Percentiles rank a stretch among this genome's conserved stretches.
These are phyloP conservation scores for Spinacia oleracea DNA, from an alignment of 179 eudicot species.

Conservation along the genomic window DNA sequence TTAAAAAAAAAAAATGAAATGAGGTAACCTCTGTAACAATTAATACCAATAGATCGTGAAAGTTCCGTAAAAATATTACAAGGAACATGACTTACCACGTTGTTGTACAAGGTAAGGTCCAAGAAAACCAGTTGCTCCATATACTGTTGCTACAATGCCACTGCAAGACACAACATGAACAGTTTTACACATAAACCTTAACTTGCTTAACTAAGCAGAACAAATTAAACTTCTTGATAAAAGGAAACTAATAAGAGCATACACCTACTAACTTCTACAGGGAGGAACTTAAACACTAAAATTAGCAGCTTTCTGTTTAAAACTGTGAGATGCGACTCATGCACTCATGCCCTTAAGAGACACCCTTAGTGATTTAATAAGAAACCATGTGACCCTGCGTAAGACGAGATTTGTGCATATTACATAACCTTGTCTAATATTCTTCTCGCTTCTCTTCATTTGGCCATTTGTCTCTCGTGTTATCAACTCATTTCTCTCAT, in stretches of 20 bases:
- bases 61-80: no score
- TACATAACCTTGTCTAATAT: neutral
- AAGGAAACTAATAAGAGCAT: neutral
- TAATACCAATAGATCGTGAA: neutral
- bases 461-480: neutral
- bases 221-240: neutral
- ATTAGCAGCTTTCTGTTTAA: neutral
- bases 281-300: neutral
- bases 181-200: conserved; percentile 1
- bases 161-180: conserved; percentile 47
- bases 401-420: neutral
- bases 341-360: neutral
- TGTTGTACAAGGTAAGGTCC: conserved; percentile 95
- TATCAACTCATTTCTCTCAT: neutral
- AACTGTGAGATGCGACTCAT: neutral
- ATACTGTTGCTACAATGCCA: conserved; percentile 86
- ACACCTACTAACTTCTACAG: neutral
- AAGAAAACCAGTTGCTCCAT: conserved; percentile 96
- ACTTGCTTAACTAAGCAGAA: neutral
- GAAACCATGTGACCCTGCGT: no score
- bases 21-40: neutral
- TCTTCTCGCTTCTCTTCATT: neutral
- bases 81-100: conserved; percentile 72
- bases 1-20: no score
- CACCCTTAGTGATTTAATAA: no score